Percentiles rank a stretch among this genome's conserved stretches.
Evolutionary conservation across 139 green algal genomes (phyloP).

Genomic region (Volvox africanus): DNA sequence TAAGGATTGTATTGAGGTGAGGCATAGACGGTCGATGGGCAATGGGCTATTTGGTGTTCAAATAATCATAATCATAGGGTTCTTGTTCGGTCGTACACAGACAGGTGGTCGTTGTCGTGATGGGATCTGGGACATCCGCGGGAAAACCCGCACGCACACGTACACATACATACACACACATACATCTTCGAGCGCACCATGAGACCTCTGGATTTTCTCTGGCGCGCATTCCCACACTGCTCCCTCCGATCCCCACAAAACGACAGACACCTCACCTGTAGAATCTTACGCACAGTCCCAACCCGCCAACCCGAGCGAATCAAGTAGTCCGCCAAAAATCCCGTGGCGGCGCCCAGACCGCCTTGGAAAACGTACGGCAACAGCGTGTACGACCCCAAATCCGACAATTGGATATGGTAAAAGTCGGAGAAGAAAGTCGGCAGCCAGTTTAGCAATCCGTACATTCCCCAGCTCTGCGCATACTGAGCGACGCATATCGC

Average conservation of each 20-base stretch:
- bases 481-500: conserved; percentile 86
- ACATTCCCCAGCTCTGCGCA: conserved; percentile 74
- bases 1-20: no score
- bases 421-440: conserved; percentile 85
- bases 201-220: no score
- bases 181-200: neutral
- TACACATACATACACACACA: neutral
- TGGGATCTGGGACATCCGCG: no score
- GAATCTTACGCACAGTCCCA: conserved; percentile 54
- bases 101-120: no score
- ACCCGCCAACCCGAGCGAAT: conserved; percentile 59
- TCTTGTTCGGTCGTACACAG: no score
- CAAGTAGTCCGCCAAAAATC: conserved; percentile 63
- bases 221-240: no score
- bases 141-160: no score
- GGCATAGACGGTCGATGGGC: no score
- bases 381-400: conserved; percentile 81
- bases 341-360: conserved; percentile 55
- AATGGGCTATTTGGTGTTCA: no score
- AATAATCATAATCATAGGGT: no score
- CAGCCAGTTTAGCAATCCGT: conserved; percentile 87
- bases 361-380: conserved; percentile 81
- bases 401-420: conserved; percentile 70
- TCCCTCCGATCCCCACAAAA: no score
- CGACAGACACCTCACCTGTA: conserved; percentile 73